Base-by-base conservation (phyloP, 2,329 filamentous ascomycete genomes). In the Westerdykella ornata region DNA sequence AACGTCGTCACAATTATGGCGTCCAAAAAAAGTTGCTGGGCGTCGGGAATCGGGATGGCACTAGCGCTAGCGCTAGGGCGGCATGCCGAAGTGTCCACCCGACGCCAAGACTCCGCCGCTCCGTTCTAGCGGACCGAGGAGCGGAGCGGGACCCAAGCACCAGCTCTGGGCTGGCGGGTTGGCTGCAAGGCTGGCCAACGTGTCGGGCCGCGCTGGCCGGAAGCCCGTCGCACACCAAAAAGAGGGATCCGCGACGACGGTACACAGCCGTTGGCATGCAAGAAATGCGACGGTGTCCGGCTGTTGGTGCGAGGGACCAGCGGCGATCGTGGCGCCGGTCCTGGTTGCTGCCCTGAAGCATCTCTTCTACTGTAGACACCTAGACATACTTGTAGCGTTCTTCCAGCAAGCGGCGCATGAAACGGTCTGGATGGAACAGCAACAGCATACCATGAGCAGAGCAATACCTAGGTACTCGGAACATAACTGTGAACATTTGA, bases 151-250 rank as follows among this genome's bases (percentile, higher is more conserved):
- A 22, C 8, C 22, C 22, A 26, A 11, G 22, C 22, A n/a, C n/a
- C n/a, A n/a, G n/a, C n/a, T 32, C 16, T 5, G 16, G 19, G 14
- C 20, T 26, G 35, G 36, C 39, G 3, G 33, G 33, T 37, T 32
- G 20, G 29, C 6, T 38, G 31, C 26, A 37, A 35, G 35, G 15
- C 50, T 57, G 50, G 53, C 51, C n/a, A 56, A 46, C 43, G 49
- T 56, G 54, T 51, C 56, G 55, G 57, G 49, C 50, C 50, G 43
- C 44, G 35, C 46, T 46, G 43, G 42, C 42, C 44, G 43, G 41
- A n/a, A 39, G 45, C 38, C 49, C 33, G 47, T 51, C 42, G 47
- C 40, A 50, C 53, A 51, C 8, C 32, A 40, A 40, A 14, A 32
- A 33, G n/a, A 17, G 29, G 30, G 44, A 42, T 44, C 52, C 54